Evolutionary conservation across 108 stramenopile genomes (phyloP).

Genomic region (Chaetoceros muelleri): DNA sequence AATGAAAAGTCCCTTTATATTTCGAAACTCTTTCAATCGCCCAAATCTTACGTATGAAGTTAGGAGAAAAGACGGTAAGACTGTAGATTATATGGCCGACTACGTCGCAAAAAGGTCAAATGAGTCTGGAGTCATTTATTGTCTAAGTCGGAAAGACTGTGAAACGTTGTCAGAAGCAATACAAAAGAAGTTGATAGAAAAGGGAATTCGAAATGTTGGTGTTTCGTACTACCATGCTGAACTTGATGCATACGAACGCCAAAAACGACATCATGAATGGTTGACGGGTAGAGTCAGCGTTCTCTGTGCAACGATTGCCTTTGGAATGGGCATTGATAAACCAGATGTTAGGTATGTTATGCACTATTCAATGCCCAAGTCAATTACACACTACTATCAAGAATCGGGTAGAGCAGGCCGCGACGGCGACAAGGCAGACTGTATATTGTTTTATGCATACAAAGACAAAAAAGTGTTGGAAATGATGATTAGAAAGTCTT

Average conservation of each 20-base stretch:
- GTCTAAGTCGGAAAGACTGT: constrained; percentile 91
- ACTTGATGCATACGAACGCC: constrained; percentile 55
- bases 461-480: constrained; percentile 80
- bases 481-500: constrained; percentile 69
- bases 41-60: constrained; percentile 94
- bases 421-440: constrained; percentile 87
- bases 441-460: constrained; percentile 89
- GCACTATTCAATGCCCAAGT: constrained; percentile 97
- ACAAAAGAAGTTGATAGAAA: constrained; percentile 41
- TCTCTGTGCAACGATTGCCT: constrained; percentile 92
- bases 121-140: constrained; percentile 95
- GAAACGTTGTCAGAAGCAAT: constrained; percentile 75
- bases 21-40: constrained; percentile 87
- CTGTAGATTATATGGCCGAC: constrained; percentile 62
- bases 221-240: constrained; percentile 97
- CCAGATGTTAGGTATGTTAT: constrained; percentile 89
- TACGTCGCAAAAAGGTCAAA: constrained; percentile 56
- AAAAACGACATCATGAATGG: constrained; percentile 86
- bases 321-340: constrained; percentile 76
- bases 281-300: constrained; percentile 76
- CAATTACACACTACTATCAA: constrained; percentile 96
- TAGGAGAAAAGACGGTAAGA: constrained; percentile 71
- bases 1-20: constrained; percentile 63
- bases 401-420: constrained; percentile 95
- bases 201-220: constrained; percentile 36